These are phyloP conservation scores for Starmerella apicola DNA, from an alignment of 805 yeast genomes.

Conservation along the genomic window DNA sequence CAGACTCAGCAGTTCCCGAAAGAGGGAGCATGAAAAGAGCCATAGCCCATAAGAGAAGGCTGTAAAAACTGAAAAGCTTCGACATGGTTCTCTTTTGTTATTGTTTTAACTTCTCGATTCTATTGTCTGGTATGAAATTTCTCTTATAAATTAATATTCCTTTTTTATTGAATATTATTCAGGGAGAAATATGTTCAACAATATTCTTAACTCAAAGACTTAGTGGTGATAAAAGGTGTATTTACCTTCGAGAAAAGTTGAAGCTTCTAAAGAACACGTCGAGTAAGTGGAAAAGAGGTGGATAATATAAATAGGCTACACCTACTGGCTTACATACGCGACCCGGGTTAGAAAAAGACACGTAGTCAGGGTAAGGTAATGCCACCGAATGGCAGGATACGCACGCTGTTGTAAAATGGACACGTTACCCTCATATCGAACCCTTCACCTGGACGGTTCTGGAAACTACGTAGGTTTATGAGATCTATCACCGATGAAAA, in stretches of 20 bases:
- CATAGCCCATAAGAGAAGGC: slow-evolving; percentile 27
- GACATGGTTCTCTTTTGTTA: slow-evolving; percentile 9
- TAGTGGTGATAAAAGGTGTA: too few relatives aligned
- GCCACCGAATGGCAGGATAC: neutral
- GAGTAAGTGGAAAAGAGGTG: neutral
- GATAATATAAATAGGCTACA: neutral
- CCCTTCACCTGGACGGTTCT: neutral
- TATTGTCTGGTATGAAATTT: too few relatives aligned
- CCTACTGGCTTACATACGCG: slow-evolving; percentile 7
- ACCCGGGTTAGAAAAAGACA: slow-evolving; percentile 9
- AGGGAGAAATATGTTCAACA: too few relatives aligned
- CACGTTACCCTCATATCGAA: neutral
- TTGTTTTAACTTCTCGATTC: too few relatives aligned
- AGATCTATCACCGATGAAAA: too few relatives aligned
- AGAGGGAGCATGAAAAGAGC: slow-evolving; percentile 29
- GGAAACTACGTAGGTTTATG: too few relatives aligned
- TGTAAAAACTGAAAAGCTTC: slow-evolving; percentile 23
- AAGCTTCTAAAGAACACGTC: too few relatives aligned
- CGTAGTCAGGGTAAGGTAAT: slow-evolving; percentile 6
- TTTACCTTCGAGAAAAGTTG: too few relatives aligned
- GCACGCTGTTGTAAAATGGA: neutral
- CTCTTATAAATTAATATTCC: neutral
- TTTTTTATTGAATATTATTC: neutral
- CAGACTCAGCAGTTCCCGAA: slow-evolving; percentile 24
- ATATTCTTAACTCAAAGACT: too few relatives aligned